Evolutionary conservation across 768 basidiomycete species (phyloP).

Genomic region (Asterophora lycoperdoides): DNA sequence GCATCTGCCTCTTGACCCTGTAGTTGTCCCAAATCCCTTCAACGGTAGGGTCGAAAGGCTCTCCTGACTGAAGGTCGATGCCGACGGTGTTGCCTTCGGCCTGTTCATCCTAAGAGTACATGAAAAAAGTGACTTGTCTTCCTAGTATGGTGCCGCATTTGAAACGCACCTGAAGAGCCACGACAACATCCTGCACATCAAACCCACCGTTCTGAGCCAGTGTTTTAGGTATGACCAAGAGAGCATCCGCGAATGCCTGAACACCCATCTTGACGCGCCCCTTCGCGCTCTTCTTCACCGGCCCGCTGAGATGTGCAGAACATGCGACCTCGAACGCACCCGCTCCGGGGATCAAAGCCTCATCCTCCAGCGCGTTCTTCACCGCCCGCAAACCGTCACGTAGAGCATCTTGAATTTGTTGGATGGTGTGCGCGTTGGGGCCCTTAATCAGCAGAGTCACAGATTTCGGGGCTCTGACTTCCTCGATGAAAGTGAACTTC

Average conservation of each 20-base stretch:
- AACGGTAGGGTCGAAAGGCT: constrained; percentile 93
- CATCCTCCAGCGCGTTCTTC: constrained; percentile 95
- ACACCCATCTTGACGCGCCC: constrained; percentile 97
- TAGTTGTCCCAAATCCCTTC: constrained; percentile 99
- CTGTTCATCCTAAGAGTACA: constrained; percentile 69
- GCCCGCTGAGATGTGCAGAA: constrained; percentile 74
- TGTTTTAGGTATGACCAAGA: constrained; percentile 94
- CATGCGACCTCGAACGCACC: constrained; percentile 97
- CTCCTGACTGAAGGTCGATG: constrained; percentile 87
- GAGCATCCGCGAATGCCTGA: constrained; percentile 92
- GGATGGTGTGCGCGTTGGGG: constrained; percentile 92
- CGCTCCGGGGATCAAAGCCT: constrained; percentile 86
- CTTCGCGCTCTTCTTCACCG: constrained; percentile 82
- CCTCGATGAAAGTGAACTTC: constrained; percentile 96
- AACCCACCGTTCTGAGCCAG: constrained; percentile 94
- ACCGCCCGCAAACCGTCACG: constrained; percentile 94
- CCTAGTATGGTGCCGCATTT: too few species aligned
- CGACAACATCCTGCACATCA: constrained; percentile 94
- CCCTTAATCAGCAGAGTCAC: constrained; percentile 98
- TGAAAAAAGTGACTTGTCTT: neutral
- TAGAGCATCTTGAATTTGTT: constrained; percentile 97
- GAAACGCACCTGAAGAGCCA: constrained; percentile 71
- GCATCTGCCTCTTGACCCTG: constrained; percentile 96
- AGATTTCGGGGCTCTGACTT: constrained; percentile 91
- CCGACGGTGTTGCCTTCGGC: constrained; percentile 93